A percentile compares a stretch with the other conserved stretches of the same genome.
Evolutionary conservation across 106 monocot species (phyloP).

Genomic region (Xerophyta viscosa): DNA sequence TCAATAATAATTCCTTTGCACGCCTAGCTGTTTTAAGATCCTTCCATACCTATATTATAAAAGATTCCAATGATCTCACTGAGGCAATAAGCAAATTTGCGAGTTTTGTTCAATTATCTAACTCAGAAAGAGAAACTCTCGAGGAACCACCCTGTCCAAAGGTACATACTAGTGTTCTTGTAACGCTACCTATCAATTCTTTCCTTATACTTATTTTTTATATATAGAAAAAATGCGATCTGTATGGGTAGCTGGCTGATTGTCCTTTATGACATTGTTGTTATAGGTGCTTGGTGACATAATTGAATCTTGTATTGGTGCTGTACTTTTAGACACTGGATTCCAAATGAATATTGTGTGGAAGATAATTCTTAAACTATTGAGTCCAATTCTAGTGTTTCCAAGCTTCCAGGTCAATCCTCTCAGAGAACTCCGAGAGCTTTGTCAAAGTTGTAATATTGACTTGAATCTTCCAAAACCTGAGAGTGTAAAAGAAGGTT

Average conservation of each 20-base stretch:
- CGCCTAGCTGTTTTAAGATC: constrained; percentile 36
- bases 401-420: constrained; percentile 44
- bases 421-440: constrained; percentile 75
- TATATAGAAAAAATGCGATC: too few relatives aligned
- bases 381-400: constrained; percentile 48
- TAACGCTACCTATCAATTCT: background rate
- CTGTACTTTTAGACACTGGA: constrained; percentile 80
- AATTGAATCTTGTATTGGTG: constrained; percentile 91
- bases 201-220: background rate
- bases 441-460: constrained; percentile 62
- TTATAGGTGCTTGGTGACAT: constrained; percentile 89
- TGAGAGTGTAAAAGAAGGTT: constrained; percentile 23
- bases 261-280: background rate
- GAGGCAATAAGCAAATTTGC: constrained; percentile 65
- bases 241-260: too few relatives aligned
- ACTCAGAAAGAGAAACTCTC: too few relatives aligned
- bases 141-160: constrained; percentile 86
- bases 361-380: constrained; percentile 49
- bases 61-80: constrained; percentile 47
- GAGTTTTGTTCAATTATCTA: constrained; percentile 24
- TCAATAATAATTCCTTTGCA: constrained; percentile 84
- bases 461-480: constrained; percentile 32
- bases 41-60: constrained; percentile 61
- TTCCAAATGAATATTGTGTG: constrained; percentile 66
- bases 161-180: constrained; percentile 40